Evolutionary conservation across 1,284 basidiomycete species (phyloP).

Genomic region (Psilocybe mexicana): DNA sequence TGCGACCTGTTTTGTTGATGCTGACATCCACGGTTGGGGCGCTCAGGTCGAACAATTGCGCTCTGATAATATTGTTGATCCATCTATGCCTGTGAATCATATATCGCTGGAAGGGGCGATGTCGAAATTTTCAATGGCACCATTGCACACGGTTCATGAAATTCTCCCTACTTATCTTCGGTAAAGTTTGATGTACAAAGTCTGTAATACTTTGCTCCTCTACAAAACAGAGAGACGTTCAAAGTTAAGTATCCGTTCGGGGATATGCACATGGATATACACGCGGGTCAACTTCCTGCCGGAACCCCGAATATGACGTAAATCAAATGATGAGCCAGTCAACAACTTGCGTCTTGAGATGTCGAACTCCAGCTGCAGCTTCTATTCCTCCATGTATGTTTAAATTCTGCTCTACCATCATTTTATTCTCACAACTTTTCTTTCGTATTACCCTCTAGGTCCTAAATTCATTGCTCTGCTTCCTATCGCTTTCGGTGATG

Average conservation of each 20-base stretch:
- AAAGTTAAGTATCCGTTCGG: too few species aligned
- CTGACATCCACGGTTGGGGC: not conserved
- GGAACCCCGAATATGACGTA: too few species aligned
- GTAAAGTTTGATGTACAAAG: slow-evolving; percentile 1
- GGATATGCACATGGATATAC: too few species aligned
- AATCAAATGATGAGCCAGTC: too few species aligned
- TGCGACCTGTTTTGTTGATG: not conserved
- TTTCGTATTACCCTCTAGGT: not conserved
- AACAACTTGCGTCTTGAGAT: too few species aligned
- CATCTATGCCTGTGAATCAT: slow-evolving; percentile 31
- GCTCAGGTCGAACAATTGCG: slow-evolving; percentile 61
- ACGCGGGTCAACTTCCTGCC: too few species aligned
- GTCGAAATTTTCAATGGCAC: slow-evolving; percentile 32
- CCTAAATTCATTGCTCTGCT: not conserved
- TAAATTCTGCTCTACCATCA: not conserved
- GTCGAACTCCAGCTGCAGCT: not conserved
- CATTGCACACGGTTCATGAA: slow-evolving; percentile 50
- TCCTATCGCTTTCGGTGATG: not conserved
- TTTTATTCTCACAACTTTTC: not conserved
- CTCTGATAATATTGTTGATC: slow-evolving; percentile 55
- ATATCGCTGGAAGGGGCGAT: slow-evolving; percentile 49
- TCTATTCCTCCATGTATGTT: not conserved
- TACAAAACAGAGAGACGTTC: too few species aligned
- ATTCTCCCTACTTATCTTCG: slow-evolving; percentile 59
- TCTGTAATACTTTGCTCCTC: not conserved